Evolutionary conservation across 306 rosid genomes (phyloP).

Genomic region (Lotus japonicus): DNA sequence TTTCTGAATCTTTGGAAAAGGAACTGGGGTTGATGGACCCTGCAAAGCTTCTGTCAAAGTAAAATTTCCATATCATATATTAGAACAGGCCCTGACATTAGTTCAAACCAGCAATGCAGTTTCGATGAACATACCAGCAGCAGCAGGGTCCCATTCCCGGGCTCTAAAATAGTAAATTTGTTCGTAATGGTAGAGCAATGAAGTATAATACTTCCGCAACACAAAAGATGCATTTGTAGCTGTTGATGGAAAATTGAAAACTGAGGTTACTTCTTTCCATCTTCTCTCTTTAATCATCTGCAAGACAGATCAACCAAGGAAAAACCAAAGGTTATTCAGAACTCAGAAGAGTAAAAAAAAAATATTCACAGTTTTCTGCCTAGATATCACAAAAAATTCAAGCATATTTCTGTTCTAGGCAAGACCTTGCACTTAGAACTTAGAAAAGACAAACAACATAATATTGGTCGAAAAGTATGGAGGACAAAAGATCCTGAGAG

Average conservation of each 20-base stretch:
- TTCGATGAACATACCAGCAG: constrained; percentile 36
- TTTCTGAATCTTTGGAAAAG: constrained; percentile 26
- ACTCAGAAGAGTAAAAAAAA: background rate
- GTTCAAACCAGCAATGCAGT: constrained; percentile 4
- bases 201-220: constrained; percentile 73
- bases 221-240: constrained; percentile 95
- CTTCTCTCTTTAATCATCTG: constrained; percentile 71
- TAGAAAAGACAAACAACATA: background rate
- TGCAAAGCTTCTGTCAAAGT: constrained; percentile 42
- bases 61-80: constrained; percentile 14
- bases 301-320: constrained; percentile 16
- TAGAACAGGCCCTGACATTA: background rate
- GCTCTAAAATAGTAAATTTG: constrained; percentile 70
- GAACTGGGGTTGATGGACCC: constrained; percentile 30
- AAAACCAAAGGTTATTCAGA: background rate
- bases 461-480: background rate
- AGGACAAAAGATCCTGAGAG: background rate
- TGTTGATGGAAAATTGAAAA: constrained; percentile 88
- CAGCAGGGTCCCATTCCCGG: constrained; percentile 32
- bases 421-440: background rate
- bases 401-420: background rate
- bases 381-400: background rate
- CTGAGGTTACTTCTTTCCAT: constrained; percentile 91
- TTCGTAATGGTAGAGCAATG: constrained; percentile 75
- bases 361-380: background rate